Evolutionary conservation across 495 filamentous ascomycete species (phyloP), one percentile per base, ranked within the genome.

Genomic region (Poronia punctata): DNA sequence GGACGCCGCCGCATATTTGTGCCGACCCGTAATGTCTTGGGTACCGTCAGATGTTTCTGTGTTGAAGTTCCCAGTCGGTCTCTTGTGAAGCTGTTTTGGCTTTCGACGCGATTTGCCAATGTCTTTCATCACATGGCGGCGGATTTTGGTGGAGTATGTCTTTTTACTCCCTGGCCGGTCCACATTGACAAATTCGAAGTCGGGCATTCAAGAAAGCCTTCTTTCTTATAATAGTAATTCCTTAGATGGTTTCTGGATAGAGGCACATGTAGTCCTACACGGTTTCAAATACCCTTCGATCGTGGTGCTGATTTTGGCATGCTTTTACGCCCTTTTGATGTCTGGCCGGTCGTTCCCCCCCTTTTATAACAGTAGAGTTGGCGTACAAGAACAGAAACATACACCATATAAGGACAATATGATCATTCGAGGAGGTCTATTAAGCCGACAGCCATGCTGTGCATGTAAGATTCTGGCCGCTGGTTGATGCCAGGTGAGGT

Each of bases 91-190:
- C 14, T 32, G 35, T 15, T 57, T 54, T 1, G 43, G 10, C 32
- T 57, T 57, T 5, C 56, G 46, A 22, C 59, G 54, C n/a, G 53
- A 24, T 33, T 46, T 56, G 20, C 57, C 60, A 43, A 63, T 63
- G 29, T 63, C 60, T 30, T 53, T 60, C 59, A 62, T 62, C 8
- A 60, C 59, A 56, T 62, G 59, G 11, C 56, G 55, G 12, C 57
- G 52, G 15, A 62, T 54, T 15, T 45, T 48, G 4, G 52, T 60
- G 5, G 50, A 48, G 24, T 57, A 45, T 11, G 34, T 45, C 26
- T 54, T 57, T 10, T 48, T 45, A 15, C 54, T 50, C 6, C 50
- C 45, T 6, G 54, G 54, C 17, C 16, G 22, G 16, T 14, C 45
- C 4, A 57, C 45, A 32, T 57, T 50, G 7, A 57, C 54, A 12